A percentile compares a stretch with the other conserved stretches of the same genome.
Conservation (phyloP, 768 basidiomycete species). For the Lentinula boryana region DNA sequence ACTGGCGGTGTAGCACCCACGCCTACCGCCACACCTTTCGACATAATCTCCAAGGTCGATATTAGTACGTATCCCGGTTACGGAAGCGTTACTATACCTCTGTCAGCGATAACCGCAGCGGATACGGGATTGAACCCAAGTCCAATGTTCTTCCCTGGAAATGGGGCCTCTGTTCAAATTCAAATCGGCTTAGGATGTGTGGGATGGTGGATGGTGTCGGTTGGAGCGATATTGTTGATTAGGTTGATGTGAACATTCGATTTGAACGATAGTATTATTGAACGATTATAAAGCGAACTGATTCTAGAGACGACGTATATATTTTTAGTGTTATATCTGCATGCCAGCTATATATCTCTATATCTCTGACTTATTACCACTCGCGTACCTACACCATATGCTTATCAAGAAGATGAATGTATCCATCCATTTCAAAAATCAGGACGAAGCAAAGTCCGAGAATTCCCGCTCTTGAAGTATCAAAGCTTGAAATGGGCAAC, state of each 20-base stretch:
- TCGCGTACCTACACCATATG: too few species aligned
- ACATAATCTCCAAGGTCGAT: constrained; percentile 3
- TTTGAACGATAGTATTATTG: too few species aligned
- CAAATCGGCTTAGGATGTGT: background rate
- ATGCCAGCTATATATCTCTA: too few species aligned
- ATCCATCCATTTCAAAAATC: too few species aligned
- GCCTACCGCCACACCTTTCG: constrained; percentile 18
- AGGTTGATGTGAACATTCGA: background rate
- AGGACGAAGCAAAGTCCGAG: too few species aligned
- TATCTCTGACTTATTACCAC: too few species aligned
- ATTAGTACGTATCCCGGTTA: background rate
- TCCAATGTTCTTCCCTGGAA: constrained; percentile 3
- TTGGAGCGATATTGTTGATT: background rate
- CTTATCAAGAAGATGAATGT: too few species aligned
- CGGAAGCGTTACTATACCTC: background rate
- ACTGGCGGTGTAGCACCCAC: constrained; percentile 23
- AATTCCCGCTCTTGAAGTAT: too few species aligned
- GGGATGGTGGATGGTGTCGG: background rate
- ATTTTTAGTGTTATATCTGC: background rate
- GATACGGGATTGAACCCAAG: background rate
- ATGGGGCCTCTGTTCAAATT: background rate
- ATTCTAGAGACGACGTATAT: background rate
- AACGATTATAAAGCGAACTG: too few species aligned
- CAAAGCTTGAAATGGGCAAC: too few species aligned
- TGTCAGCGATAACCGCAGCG: background rate